Evolutionary conservation across 768 basidiomycete species (phyloP).

Genomic region (Kwoniella shandongensis): DNA sequence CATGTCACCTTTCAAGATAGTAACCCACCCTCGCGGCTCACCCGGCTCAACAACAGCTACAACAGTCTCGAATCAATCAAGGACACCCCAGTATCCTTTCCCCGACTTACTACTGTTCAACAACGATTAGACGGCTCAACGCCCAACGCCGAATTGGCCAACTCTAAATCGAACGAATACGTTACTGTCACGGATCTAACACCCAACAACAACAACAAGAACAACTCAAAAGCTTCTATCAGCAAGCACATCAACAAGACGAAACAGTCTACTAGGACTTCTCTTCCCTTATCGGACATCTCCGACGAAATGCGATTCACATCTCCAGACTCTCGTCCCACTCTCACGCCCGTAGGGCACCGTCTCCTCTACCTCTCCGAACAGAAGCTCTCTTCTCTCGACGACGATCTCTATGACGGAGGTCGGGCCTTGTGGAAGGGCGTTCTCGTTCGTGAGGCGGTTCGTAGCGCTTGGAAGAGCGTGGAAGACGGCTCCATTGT

Average conservation of each 20-base stretch:
- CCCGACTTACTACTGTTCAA: neutral
- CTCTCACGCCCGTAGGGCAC: slow-evolving; percentile 41
- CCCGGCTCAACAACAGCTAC: neutral
- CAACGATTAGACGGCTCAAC: slow-evolving; percentile 4
- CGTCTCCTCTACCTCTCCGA: slow-evolving; percentile 43
- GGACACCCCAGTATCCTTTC: neutral
- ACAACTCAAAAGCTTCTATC: neutral
- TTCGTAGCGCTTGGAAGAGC: slow-evolving; percentile 42
- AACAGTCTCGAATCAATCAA: slow-evolving; percentile 4
- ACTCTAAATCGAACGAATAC: neutral
- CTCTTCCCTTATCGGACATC: neutral
- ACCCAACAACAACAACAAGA: neutral
- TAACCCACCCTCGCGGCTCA: slow-evolving; percentile 9
- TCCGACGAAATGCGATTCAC: slow-evolving; percentile 40
- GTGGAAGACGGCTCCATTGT: slow-evolving; percentile 28
- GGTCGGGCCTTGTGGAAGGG: slow-evolving; percentile 27
- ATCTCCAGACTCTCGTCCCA: slow-evolving; percentile 24
- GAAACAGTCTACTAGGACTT: neutral
- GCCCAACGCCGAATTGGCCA: neutral
- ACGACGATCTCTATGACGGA: slow-evolving; percentile 26
- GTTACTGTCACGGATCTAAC: neutral
- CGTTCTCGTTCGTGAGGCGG: slow-evolving; percentile 37
- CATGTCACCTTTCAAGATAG: slow-evolving; percentile 11
- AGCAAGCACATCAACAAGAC: neutral
- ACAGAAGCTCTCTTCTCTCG: slow-evolving; percentile 35